phyloP scores from a whole-genome alignment of 192 early-diverging fungal species.

The Backusella liffmaniae region DNA sequence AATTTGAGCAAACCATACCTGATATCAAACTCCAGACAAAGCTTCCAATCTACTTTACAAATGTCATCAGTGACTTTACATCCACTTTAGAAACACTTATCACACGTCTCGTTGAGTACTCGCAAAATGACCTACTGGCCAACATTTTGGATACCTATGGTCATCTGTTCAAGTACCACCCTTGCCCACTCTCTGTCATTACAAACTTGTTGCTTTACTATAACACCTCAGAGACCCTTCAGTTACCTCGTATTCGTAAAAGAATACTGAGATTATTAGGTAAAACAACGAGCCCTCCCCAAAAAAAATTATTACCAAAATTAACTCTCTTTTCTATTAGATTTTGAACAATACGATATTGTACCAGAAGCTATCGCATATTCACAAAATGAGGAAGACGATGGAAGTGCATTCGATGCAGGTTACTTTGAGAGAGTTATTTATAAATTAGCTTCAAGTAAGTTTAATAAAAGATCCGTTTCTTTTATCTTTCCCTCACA shows the following conservation, averaged over 20 bases:
- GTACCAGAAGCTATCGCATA: constrained; percentile 38
- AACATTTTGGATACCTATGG: constrained; percentile 64
- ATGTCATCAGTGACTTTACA: constrained; percentile 62
- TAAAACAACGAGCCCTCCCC: constrained; percentile 30
- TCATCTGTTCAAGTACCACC: constrained; percentile 62
- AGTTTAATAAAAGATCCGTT: constrained; percentile 5
- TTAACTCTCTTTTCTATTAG: constrained; percentile 16
- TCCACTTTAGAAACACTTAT: constrained; percentile 66
- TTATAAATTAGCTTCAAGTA: constrained; percentile 48
- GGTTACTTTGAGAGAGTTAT: constrained; percentile 52
- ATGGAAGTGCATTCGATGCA: constrained; percentile 43
- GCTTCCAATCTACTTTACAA: constrained; percentile 74
- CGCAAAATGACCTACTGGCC: constrained; percentile 54
- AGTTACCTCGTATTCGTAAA: constrained; percentile 52
- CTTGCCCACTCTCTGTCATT: constrained; percentile 65
- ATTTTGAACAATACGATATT: constrained; percentile 44
- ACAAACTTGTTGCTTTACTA: constrained; percentile 68
- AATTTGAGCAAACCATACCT: constrained; percentile 44
- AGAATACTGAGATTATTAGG: constrained; percentile 60
- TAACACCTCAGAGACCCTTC: constrained; percentile 60
- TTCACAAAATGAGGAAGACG: constrained; percentile 23
- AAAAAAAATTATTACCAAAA: not conserved
- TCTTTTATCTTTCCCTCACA: not conserved
- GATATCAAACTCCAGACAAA: constrained; percentile 53
- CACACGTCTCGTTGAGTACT: constrained; percentile 65